Base-by-base conservation (phyloP, 495 filamentous ascomycete genomes). In the Neurospora pannonica region DNA sequence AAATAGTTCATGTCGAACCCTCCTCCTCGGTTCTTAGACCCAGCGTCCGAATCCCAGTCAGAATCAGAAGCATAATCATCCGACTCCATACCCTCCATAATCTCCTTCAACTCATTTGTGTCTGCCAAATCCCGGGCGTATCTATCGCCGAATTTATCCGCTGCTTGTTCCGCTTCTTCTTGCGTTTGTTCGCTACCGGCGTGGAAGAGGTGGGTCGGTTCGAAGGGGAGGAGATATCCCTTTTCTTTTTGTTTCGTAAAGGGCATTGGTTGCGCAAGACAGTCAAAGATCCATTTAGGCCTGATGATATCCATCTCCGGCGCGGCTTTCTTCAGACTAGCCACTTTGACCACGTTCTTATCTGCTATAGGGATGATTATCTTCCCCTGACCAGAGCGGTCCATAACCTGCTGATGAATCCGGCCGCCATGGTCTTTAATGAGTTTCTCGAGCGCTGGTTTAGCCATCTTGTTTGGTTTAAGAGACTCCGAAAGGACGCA, bases 341-440 rank as follows among this genome's bases (percentile, higher is more conserved):
- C 92, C 8, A 96, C 95, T 77, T 94, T 94, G 72, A 98, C 93
- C 17, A 93, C 91, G 71, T 88, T 92, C 80, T 92, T 90, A 71
- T 98, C 97, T 4, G 91, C 94, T 62, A 99, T 83, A 74, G 92
- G 88, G 39, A 96, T 83, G 39, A 90, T 92, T 48, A 85, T 82
- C 5, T 87, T 81, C 19, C 83, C 86, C 13, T 90, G 87, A 36
- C 31, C 31, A 34, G 48, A 60, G 21, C 28, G 54, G 54, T 67
- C 54, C 15, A 67, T 0, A 1, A 93, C 87, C 9, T 88, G 90
- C 79, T 97, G 94, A 60, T 90, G 91, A 60, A 97, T 88, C 43
- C 85, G 89, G n/a, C 94, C 96, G 31, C 96, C 97, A 72, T 98
- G 89, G 28, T 89, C 86, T 81, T 98, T 98, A 77, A 98, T 88